Conservation (phyloP, 371 early-diverging fungal species). For the Saksenaea oblongispora region DNA sequence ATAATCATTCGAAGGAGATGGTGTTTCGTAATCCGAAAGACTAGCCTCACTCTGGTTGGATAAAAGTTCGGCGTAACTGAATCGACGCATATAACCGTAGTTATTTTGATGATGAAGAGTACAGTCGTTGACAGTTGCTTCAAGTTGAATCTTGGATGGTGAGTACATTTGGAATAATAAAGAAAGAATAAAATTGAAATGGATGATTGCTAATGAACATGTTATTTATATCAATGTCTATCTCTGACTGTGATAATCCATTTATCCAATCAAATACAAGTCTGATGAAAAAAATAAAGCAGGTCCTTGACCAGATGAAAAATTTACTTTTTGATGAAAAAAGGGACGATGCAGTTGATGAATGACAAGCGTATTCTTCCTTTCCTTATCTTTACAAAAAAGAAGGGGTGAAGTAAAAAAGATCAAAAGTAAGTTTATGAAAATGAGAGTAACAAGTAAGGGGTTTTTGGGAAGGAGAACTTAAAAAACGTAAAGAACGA, state of each 20-base stretch:
- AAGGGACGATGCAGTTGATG: conserved; percentile 1
- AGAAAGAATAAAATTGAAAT: background rate
- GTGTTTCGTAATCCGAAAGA: conserved; percentile 35
- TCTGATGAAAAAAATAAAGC: background rate
- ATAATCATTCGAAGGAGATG: conserved; percentile 33
- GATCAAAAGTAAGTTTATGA: background rate
- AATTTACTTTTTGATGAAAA: background rate
- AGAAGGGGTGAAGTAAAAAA: conserved; percentile 1
- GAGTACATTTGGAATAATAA: background rate
- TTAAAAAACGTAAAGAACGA: background rate
- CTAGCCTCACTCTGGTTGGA: conserved; percentile 40
- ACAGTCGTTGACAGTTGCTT: background rate
- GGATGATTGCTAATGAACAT: background rate
- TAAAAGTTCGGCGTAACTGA: conserved; percentile 36
- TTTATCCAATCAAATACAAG: background rate
- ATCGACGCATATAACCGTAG: conserved; percentile 26
- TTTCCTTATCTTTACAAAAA: conserved; percentile 1
- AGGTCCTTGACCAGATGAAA: conserved; percentile 4
- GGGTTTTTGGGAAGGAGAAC: background rate
- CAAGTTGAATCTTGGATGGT: background rate
- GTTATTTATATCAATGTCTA: background rate
- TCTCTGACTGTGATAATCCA: background rate
- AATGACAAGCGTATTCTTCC: conserved; percentile 4
- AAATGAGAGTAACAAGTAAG: background rate
- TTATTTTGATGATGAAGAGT: background rate